Base-by-base conservation (phyloP, 345 rosid genomes). In the Populus alba region DNA sequence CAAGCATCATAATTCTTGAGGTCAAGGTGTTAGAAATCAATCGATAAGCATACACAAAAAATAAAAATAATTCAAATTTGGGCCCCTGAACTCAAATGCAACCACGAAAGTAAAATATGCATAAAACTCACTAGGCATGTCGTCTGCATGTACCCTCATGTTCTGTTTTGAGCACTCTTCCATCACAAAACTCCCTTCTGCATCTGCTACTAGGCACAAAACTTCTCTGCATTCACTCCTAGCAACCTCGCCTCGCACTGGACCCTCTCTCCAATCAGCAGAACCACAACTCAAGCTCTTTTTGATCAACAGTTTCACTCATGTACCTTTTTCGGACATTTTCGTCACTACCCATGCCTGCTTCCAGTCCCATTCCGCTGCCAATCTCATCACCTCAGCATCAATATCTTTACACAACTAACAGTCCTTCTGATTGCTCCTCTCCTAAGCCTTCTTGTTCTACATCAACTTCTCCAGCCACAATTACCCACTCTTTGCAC, bases 121-220 rank as follows among this genome's bases (percentile, higher is more conserved):
- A 25, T 78, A 70, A 57, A 81, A 71, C 74, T 85, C 83, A 82
- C 86, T 77, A 59, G 11, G 92, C 88, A 75, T 89, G 86, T 81
- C 94, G n/a, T n/a, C n/a, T 94, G 84, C 94, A 91, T 51, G 92
- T 86, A 84, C 92, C 99, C 75, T 96, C 97, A 16, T 96, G 94
- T 41, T 92, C 97, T 17, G 95, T 86, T 65, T 90, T 92, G 7
- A 92, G 86, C 87, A 94, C 83, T 81, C 97, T 85, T 68, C 98
- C 99, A 72, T 96, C 97, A 76, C 94, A 96, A 20, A 53, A 89
- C 82, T n/a, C 98, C 99, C 85, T 94, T 96, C 89, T 92, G 97
- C 12, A 94, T 85, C 90, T 92, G 97, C 78, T 93, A 88, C 79
- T 87, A 88, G 16, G 97, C 97, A 27, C 97, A 92, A 23, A 93